Evolutionary conservation across 2,329 filamentous ascomycete genomes (phyloP).

Genomic region (Coniochaeta ligniaria): DNA sequence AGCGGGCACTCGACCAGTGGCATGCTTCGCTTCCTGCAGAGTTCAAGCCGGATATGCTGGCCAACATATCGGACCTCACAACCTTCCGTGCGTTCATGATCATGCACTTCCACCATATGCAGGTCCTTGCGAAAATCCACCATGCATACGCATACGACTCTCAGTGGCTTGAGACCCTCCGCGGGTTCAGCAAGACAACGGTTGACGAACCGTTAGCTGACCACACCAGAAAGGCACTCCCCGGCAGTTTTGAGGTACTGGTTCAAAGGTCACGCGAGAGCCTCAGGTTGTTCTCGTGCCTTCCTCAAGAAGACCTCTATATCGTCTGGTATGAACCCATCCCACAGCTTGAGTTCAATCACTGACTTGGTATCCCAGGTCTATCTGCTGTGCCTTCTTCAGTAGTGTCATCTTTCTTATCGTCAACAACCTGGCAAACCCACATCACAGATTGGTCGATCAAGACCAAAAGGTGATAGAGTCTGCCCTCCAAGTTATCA

Average conservation of each 20-base stretch:
- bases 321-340: slow-evolving; percentile 4
- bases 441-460: slow-evolving; percentile 14
- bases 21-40: not conserved
- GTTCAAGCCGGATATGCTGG: not conserved
- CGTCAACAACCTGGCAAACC: slow-evolving; percentile 22
- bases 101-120: not conserved
- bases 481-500: slow-evolving; percentile 19
- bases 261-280: not conserved
- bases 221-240: not conserved
- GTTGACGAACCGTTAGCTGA: not conserved
- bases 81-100: not conserved
- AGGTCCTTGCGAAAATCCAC: not conserved
- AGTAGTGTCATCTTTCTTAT: slow-evolving; percentile 25
- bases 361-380: slow-evolving; percentile 15
- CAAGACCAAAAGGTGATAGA: slow-evolving; percentile 20
- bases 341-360: slow-evolving; percentile 24
- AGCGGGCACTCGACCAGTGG: slow-evolving; percentile 21
- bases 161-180: not conserved
- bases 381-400: slow-evolving; percentile 24
- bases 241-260: not conserved
- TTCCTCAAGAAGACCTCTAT: not conserved
- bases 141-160: not conserved
- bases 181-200: not conserved
- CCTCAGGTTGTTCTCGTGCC: not conserved
- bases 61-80: not conserved